These are phyloP conservation scores for Fusarium anguioides DNA, from an alignment of 2,329 filamentous ascomycete genomes.

Conservation along the genomic window DNA sequence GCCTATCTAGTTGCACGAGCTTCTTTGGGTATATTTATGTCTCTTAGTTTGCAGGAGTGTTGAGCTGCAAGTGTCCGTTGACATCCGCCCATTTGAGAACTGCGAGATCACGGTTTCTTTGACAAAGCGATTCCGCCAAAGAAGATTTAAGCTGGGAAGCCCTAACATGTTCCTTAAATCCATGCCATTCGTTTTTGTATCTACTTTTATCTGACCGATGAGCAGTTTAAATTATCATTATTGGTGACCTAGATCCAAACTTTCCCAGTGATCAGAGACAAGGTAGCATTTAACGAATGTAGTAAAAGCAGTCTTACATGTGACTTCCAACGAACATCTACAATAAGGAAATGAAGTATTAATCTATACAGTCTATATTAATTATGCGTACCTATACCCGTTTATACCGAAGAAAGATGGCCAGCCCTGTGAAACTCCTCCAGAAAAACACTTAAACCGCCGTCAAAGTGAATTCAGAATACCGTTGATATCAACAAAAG, in stretches of 20 bases:
- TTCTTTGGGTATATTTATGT: not conserved
- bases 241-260: too few species aligned
- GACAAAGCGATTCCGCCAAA: too few species aligned
- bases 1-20: not conserved
- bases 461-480: constrained; percentile 26
- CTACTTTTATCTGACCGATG: too few species aligned
- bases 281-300: too few species aligned
- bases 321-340: not conserved
- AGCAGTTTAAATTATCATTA: too few species aligned
- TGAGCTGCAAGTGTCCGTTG: not conserved
- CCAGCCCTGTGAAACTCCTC: too few species aligned
- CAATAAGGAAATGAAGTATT: not conserved
- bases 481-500: constrained; percentile 45
- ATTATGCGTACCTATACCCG: not conserved
- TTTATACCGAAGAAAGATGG: too few species aligned
- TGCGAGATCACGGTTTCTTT: not conserved
- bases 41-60: not conserved
- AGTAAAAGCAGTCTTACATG: too few species aligned
- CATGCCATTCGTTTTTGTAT: not conserved
- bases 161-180: accelerated
- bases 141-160: accelerated
- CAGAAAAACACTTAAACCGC: accelerated
- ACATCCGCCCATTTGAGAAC: not conserved
- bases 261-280: too few species aligned
- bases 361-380: not conserved